Percentiles rank a stretch among this genome's conserved stretches.
Evolutionary conservation across 345 rosid genomes (phyloP).

Genomic region (Garcia nutans): DNA sequence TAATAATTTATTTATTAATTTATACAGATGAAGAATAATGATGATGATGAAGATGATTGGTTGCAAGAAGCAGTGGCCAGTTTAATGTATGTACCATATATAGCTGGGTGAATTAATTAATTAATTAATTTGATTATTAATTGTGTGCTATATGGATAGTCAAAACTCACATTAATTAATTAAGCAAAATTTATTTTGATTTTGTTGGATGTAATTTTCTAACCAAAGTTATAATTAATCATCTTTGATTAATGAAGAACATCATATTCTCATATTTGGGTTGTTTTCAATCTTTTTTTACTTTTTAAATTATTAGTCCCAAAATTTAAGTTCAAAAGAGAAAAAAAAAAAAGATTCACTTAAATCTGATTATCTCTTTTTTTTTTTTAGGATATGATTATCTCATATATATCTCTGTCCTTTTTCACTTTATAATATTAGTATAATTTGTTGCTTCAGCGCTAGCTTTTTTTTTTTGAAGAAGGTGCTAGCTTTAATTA

Average conservation of each 20-base stretch:
- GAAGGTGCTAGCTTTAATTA: too few relatives aligned
- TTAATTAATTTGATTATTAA: background rate
- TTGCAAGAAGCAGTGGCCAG: conserved; percentile 74
- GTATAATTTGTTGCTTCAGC: background rate
- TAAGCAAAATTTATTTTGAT: background rate
- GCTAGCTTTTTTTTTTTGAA: too few relatives aligned
- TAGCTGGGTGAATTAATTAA: conserved; percentile 27
- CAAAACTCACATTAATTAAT: too few relatives aligned
- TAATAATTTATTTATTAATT: background rate
- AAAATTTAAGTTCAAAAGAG: conserved; percentile 5
- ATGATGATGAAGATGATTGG: conserved; percentile 67
- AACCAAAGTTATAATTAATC: background rate
- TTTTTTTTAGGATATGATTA: too few relatives aligned
- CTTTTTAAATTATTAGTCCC: background rate
- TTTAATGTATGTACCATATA: conserved; percentile 56
- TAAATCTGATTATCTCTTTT: background rate
- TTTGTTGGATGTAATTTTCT: conserved; percentile 1
- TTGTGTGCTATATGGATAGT: background rate
- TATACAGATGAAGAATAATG: conserved; percentile 42
- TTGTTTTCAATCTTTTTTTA: background rate
- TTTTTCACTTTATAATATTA: background rate
- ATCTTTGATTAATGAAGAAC: too few relatives aligned
- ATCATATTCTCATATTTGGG: background rate
- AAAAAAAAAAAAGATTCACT: conserved; percentile 18
- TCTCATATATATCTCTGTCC: background rate